Conservation (phyloP, 2,329 filamentous ascomycete species). For the Hypomyces perniciosus region DNA sequence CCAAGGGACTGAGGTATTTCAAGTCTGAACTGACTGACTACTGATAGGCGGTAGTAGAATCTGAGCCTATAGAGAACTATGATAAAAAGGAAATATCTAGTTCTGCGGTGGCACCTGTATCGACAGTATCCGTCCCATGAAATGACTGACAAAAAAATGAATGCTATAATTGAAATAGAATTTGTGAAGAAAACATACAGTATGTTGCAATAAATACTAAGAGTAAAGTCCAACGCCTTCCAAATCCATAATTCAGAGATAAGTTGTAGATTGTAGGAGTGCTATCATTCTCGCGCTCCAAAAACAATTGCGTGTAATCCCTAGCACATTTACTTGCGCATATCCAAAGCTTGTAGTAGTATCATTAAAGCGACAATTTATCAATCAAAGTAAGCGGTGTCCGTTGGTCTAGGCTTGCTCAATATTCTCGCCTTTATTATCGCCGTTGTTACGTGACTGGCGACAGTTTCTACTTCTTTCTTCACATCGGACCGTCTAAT, state of each 20-base stretch:
- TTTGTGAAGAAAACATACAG: not conserved
- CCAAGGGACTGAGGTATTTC: not conserved
- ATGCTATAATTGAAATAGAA: not conserved
- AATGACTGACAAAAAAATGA: not conserved
- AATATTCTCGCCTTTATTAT: not conserved
- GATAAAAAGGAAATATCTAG: not conserved
- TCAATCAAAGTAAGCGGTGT: not conserved
- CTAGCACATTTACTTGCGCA: too few species aligned
- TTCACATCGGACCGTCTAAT: slow-evolving; percentile 16
- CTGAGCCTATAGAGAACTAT: not conserved
- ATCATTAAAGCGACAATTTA: too few species aligned
- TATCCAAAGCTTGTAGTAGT: too few species aligned
- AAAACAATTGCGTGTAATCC: too few species aligned
- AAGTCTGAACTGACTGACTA: not conserved
- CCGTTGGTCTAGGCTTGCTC: too few species aligned
- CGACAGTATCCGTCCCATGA: too few species aligned
- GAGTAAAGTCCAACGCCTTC: slow-evolving; percentile 1
- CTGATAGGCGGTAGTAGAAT: too few species aligned
- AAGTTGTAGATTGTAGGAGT: too few species aligned
- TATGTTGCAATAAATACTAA: not conserved
- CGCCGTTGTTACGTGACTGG: too few species aligned
- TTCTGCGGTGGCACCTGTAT: too few species aligned
- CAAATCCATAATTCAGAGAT: not conserved
- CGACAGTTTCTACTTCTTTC: not conserved
- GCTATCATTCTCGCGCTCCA: too few species aligned